Percentiles rank a stretch among this genome's conserved stretches.
These are phyloP conservation scores for Sicyos edulis DNA, from an alignment of 306 rosid species.

Conservation along the genomic window DNA sequence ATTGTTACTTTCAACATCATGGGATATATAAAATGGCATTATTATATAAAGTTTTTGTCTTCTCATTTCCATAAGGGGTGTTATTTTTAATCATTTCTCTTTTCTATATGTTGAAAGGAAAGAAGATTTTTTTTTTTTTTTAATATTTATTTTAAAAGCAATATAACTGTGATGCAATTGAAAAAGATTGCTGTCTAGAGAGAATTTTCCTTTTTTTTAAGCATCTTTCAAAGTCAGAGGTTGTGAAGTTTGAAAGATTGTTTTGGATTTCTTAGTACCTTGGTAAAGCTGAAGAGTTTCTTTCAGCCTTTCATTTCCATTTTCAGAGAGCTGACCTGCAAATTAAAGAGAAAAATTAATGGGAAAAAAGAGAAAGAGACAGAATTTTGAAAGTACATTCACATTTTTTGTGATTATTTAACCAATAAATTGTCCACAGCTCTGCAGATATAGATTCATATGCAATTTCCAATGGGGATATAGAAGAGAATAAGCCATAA, in stretches of 20 bases:
- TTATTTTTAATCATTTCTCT: background rate
- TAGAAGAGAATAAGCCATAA: background rate
- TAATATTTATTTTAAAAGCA: background rate
- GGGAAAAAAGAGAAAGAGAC: background rate
- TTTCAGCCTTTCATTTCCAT: background rate
- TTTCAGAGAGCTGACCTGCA: constrained; percentile 16
- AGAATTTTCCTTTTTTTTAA: background rate
- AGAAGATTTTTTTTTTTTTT: background rate
- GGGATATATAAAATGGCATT: constrained; percentile 9
- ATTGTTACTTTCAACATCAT: constrained; percentile 22
- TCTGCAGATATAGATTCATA: background rate
- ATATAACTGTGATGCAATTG: constrained; percentile 16
- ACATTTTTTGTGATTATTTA: background rate
- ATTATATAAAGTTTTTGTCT: constrained; percentile 17
- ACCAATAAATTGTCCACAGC: constrained; percentile 14
- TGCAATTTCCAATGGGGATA: constrained; percentile 7
- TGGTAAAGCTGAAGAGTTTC: constrained; percentile 13
- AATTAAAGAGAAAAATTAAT: background rate
- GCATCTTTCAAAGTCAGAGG: constrained; percentile 13
- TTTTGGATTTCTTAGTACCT: background rate
- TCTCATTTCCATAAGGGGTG: constrained; percentile 20
- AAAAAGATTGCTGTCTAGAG: constrained; percentile 6
- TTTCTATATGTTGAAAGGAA: background rate
- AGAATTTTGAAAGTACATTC: background rate
- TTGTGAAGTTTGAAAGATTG: background rate